Base-by-base conservation (phyloP, 140 eudicot genomes). In the Flaveria floridana region DNA sequence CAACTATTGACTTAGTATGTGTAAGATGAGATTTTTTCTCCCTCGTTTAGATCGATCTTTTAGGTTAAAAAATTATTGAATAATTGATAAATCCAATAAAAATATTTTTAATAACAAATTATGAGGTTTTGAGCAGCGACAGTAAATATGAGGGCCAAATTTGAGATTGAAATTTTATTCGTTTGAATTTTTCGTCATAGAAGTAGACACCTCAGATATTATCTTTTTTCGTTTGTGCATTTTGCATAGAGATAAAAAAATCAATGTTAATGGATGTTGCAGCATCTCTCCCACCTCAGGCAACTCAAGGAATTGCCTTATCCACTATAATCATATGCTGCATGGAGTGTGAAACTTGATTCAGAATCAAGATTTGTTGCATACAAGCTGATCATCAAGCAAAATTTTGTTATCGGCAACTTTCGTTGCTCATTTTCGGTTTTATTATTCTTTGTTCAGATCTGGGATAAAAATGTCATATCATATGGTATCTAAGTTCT, bases 41-140 rank as follows among this genome's bases (percentile, higher is more conserved):
- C 30, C 19, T 67, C 56, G 80, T 52, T 68, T 13, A 44, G 41
- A 56, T 57, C 76, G 70, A 68, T 47, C 61, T 67, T 51, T 25
- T 67, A 42, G 69, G 55, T 68, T 68, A 39, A 57, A 68, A 62
- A 68, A 34, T 68, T 41, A 70, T 59, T 47, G 47, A 68, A 56
- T 34, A 56, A 14, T 20, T 13, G 66, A 73, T 57, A 37, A 20
- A 21, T 51, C 42, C 68, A 19, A 66, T 58, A 19, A 30, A 75
- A 19, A 28, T 51, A 34, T 42, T 73, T 3, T 34, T 37, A 37
- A 18, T 39, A 28, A 7, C 52, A 16, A 8, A 1, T 14, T 13
- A 53, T 53, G 20, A 19, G 59, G 37, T 61, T 56, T 25, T 39
- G 53, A 57, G 46, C 34, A 57, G 53, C 59, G 57, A 44, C 75